Evolutionary conservation across 164 flowering plant species (phyloP), one percentile per base, ranked within the genome.

Genomic region (Dillenia suffruticosa): DNA sequence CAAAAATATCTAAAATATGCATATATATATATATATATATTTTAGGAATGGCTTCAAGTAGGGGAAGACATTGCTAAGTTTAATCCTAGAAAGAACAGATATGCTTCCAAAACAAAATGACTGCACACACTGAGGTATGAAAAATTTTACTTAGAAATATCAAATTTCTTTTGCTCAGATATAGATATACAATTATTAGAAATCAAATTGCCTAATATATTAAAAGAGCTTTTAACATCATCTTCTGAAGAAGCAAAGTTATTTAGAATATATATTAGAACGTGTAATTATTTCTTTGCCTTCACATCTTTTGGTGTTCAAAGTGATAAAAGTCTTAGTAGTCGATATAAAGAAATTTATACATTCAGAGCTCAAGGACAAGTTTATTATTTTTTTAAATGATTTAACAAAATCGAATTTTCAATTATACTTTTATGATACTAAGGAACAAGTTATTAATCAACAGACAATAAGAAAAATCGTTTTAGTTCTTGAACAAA

Each of bases 391-490:
- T 61, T 14, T n/a, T 22, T 13, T 61, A 10, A 46, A 51, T 44
- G 56, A 32, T n/a, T n/a, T 61, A 9, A 6, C 43, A 13, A 8
- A 26, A 1, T 26, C 56, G 1, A 9, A 44, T 15, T 10, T 61
- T 1, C 64, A 61, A n/a, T 15, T 61, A 26, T 61, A 50, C 44
- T 61, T 61, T 19, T 61, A 32, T 43, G 56, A 61, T 43, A 51
- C 48, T 14, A 56, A 61, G 9, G 12, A 61, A 32, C 56, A 61
- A 51, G 9, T 61, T 1, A 14, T n/a, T 9, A 61, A 61, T 50
- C 6, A n/a, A n/a, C n/a, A n/a, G 64, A n/a, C 13, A 15, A 17
- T 8, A 12, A 10, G 5, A 1, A 44, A 22, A 1, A 17, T 22
- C 2, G 32, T 24, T 2, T 2, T 1, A 2, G 10, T 48, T 8